Evolutionary conservation across 164 flowering plant genomes (phyloP), one percentile per base, ranked within the genome.

Genomic region (Amborella trichopoda): DNA sequence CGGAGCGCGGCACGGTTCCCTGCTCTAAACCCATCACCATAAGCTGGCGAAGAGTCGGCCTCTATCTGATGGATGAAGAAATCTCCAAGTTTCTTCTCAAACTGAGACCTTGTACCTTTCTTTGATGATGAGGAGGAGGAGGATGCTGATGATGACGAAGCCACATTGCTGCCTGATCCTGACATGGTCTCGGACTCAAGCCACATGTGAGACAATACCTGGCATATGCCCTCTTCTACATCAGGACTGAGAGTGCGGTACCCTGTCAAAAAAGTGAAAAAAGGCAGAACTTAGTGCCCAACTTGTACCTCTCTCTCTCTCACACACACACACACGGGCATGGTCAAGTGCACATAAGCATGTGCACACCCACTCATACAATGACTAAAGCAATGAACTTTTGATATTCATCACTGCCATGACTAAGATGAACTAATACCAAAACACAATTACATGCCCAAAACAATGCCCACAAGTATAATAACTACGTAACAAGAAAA

Each of bases 211-310:
- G 98, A 93, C 39, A 91, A 54, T 22, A 91, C 98, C 52, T 91
- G 98, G 52, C 96, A 91, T 46, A 91, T 86, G 6, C 98, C 96
- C 69, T 91, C 98, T 68, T 91, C 98, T 23, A 91, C 89, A 34
- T 79, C 84, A 39, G 70, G 96, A 40, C 78, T 69, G 19, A 79
- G 83, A 39, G 66, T 67, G 13, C 77, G 82, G 48, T 49, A 87
- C 51, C 98, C 98, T 91, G 58, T 26, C 33, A 60, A 43, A n/a
- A n/a, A n/a, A n/a, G n/a, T n/a, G n/a, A n/a, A n/a, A n/a, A n/a
- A n/a, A n/a, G n/a, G n/a, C n/a, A n/a, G n/a, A n/a, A n/a, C n/a
- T n/a, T n/a, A n/a, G n/a, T n/a, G n/a, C n/a, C n/a, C n/a, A n/a
- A n/a, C n/a, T n/a, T n/a, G n/a, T n/a, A n/a, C n/a, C n/a, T n/a